Percentiles rank a stretch among this genome's conserved stretches.
These are phyloP conservation scores for Aquilaria sinensis DNA, from an alignment of 345 rosid species.

Conservation along the genomic window DNA sequence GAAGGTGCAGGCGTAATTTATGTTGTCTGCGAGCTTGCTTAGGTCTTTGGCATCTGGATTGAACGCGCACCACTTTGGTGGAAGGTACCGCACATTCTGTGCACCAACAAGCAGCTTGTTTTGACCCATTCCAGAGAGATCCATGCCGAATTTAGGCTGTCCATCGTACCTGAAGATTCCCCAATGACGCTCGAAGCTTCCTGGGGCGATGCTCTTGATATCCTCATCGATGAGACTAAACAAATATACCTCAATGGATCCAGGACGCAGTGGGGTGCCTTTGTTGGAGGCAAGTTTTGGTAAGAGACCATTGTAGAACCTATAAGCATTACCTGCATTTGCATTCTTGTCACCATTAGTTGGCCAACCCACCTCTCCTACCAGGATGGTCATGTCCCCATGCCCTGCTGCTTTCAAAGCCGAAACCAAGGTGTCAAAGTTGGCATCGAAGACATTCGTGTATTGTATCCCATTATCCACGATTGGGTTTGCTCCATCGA, in stretches of 20 bases:
- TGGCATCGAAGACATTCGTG: slow-evolving; percentile 73
- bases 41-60: slow-evolving; percentile 56
- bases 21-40: slow-evolving; percentile 55
- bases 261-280: slow-evolving; percentile 66
- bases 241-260: slow-evolving; percentile 50
- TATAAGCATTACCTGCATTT: slow-evolving; percentile 40
- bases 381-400: slow-evolving; percentile 46
- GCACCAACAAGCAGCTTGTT: slow-evolving; percentile 53
- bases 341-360: slow-evolving; percentile 85
- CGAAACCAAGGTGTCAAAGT: slow-evolving; percentile 68
- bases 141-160: slow-evolving; percentile 65
- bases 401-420: slow-evolving; percentile 47
- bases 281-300: slow-evolving; percentile 39
- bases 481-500: slow-evolving; percentile 50
- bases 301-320: slow-evolving; percentile 60
- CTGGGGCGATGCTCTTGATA: slow-evolving; percentile 73
- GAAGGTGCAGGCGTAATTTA: slow-evolving; percentile 60
- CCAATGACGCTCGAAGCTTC: slow-evolving; percentile 91
- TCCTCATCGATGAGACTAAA: slow-evolving; percentile 76
- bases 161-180: slow-evolving; percentile 79
- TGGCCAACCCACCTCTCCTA: slow-evolving; percentile 91
- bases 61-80: slow-evolving; percentile 65
- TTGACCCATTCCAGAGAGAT: slow-evolving; percentile 60
- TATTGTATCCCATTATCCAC: slow-evolving; percentile 48
- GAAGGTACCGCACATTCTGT: slow-evolving; percentile 51